These are phyloP conservation scores for Aleurites moluccanus DNA, from an alignment of 441 rosid species.

Conservation along the genomic window DNA sequence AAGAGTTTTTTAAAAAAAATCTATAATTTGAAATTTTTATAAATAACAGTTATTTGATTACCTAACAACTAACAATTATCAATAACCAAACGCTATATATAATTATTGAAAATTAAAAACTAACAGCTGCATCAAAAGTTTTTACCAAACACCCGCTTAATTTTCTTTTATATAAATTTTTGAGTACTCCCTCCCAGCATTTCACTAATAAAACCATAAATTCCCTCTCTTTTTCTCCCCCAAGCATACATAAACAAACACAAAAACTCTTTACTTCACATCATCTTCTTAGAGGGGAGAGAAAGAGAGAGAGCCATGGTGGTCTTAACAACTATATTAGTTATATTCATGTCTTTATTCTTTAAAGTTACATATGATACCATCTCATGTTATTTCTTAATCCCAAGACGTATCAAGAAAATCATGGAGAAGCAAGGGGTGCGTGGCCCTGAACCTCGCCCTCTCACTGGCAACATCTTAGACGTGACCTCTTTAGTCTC, in stretches of 20 bases:
- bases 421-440: constrained; percentile 84
- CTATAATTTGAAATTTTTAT: too few relatives aligned
- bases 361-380: constrained; percentile 50
- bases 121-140: too few relatives aligned
- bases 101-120: too few relatives aligned
- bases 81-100: too few relatives aligned
- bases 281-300: background rate
- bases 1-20: too few relatives aligned
- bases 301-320: constrained; percentile 16
- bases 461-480: constrained; percentile 67
- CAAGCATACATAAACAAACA: background rate
- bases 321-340: constrained; percentile 35
- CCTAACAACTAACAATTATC: too few relatives aligned
- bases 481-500: constrained; percentile 61
- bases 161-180: too few relatives aligned
- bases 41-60: too few relatives aligned
- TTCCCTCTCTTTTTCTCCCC: background rate
- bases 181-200: background rate
- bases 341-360: constrained; percentile 31
- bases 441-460: constrained; percentile 75
- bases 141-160: too few relatives aligned
- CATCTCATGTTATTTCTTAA: constrained; percentile 58
- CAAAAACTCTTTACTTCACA: background rate
- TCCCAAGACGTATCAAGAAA: constrained; percentile 71
- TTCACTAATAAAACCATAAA: background rate